Base-by-base conservation (phyloP, 164 flowering plant genomes). In the Amborella trichopoda region DNA sequence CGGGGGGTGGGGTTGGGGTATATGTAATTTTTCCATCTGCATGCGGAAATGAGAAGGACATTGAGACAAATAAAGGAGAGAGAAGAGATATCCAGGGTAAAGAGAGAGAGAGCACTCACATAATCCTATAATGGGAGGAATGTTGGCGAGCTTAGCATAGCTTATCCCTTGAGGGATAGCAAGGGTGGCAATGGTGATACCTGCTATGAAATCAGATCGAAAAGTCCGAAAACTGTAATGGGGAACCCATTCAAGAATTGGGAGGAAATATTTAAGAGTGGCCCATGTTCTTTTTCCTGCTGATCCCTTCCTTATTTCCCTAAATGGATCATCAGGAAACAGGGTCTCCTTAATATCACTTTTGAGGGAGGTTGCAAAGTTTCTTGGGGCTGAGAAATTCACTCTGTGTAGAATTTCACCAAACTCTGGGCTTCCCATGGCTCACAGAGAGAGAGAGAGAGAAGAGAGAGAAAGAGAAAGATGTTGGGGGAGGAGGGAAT, bases 131-230 rank as follows among this genome's bases (percentile, higher is more conserved):
- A 77, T 68, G 2, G 83, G 74, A 33, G 81, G 83, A 3, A 82
- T 2, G 8, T 58, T 48, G 13, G 71, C 79, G 28, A 82, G 83
- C 32, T 75, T 77, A 2, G 93, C 93, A 36, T 82, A 80, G 60
- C 87, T 79, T 58, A 81, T 81, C 10, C 86, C 85, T 28, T 81
- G 85, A 21, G 85, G 90, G 28, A 81, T 73, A 38, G 86, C 86
- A 30, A 81, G 75, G 60, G 82, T 77, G 25, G 93, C 77, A 14
- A 79, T 80, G 60, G 93, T 80, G 64, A 82, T 54, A 0, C 87
- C 93, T 16, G 93, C 65, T 18, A 82, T 67, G 6, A 82, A 0
- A 34, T 82, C 93, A 30, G 52, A 68, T 4, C 55, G 33, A 22
- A 82, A 65, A 14, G 61, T 11, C 0, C 28, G 8, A 0, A 82